These are phyloP conservation scores for Zopfochytrium polystomum DNA, from an alignment of 371 early-diverging fungal genomes.

Conservation along the genomic window DNA sequence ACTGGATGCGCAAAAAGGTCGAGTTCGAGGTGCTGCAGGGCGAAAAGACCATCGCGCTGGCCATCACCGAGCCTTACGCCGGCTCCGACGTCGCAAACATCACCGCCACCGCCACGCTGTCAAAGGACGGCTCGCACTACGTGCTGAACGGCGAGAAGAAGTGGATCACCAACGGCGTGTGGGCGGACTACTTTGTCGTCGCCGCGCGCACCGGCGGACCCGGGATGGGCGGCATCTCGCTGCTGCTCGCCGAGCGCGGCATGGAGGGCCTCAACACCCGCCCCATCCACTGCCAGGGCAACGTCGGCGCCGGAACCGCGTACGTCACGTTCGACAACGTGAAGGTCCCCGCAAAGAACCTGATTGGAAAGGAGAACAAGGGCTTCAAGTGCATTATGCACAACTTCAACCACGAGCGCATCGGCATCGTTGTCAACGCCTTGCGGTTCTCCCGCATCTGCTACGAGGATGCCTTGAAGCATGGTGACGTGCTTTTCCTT, in stretches of 20 bases:
- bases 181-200: too few species aligned
- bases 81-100: too few species aligned
- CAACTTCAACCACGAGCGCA: slow-evolving; percentile 46
- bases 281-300: slow-evolving; percentile 49
- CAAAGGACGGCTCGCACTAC: slow-evolving; percentile 38
- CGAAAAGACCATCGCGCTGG: slow-evolving; percentile 41
- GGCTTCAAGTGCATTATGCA: too few species aligned
- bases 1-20: slow-evolving; percentile 32
- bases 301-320: slow-evolving; percentile 38
- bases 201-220: slow-evolving; percentile 39
- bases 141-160: slow-evolving; percentile 53
- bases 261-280: slow-evolving; percentile 46
- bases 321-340: slow-evolving; percentile 47
- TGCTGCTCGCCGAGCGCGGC: slow-evolving; percentile 34
- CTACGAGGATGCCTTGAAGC: slow-evolving; percentile 41
- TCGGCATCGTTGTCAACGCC: slow-evolving; percentile 30
- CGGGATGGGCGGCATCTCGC: slow-evolving; percentile 44
- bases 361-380: slow-evolving; percentile 40
- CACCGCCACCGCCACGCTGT: slow-evolving; percentile 31
- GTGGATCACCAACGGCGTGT: slow-evolving; percentile 47
- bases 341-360: slow-evolving; percentile 43
- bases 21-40: slow-evolving; percentile 31
- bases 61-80: slow-evolving; percentile 44
- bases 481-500: slow-evolving; percentile 8
- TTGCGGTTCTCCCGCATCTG: slow-evolving; percentile 30